Conservation (phyloP, 2,329 filamentous ascomycete genomes). For the Dryadomyces quercus-mongolicae region DNA sequence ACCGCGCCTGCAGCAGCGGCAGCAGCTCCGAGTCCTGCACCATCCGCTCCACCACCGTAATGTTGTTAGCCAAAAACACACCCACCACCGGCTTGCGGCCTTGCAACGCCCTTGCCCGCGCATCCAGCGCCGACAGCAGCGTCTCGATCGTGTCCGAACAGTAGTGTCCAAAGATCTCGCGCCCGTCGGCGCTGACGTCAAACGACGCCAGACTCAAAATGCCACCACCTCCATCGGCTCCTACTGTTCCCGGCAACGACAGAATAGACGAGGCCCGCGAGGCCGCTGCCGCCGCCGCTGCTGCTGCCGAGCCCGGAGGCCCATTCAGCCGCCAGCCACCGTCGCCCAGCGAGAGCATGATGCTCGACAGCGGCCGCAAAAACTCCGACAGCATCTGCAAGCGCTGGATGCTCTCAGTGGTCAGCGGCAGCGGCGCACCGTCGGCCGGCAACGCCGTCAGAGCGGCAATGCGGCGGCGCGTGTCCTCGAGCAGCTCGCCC, state of each 20-base stretch:
- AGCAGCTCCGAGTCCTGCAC: conserved; percentile 71
- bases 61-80: conserved; percentile 83
- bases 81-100: conserved; percentile 71
- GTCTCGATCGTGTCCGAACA: conserved; percentile 79
- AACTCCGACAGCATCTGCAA: conserved; percentile 82
- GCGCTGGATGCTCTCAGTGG: conserved; percentile 74
- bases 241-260: no score
- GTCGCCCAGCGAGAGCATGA: conserved; percentile 85
- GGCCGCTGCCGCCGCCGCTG: conserved; percentile 29
- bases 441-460: conserved; percentile 64
- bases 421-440: conserved; percentile 65
- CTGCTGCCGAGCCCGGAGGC: conserved; percentile 22
- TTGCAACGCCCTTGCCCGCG: conserved; percentile 54
- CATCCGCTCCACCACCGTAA: conserved; percentile 73
- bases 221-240: conserved; percentile 30
- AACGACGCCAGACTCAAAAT: conserved; percentile 65
- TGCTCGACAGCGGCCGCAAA: conserved; percentile 71
- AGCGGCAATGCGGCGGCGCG: conserved; percentile 52
- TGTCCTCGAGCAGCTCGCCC: conserved; percentile 72
- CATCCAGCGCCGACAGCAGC: conserved; percentile 62
- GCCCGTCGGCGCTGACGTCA: conserved; percentile 80
- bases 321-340: conserved; percentile 63
- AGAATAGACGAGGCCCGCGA: neutral
- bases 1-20: conserved; percentile 55
- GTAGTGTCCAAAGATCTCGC: conserved; percentile 81